Evolutionary conservation across 2,329 filamentous ascomycete species (phyloP).

Genomic region (Triangularia setosa): DNA sequence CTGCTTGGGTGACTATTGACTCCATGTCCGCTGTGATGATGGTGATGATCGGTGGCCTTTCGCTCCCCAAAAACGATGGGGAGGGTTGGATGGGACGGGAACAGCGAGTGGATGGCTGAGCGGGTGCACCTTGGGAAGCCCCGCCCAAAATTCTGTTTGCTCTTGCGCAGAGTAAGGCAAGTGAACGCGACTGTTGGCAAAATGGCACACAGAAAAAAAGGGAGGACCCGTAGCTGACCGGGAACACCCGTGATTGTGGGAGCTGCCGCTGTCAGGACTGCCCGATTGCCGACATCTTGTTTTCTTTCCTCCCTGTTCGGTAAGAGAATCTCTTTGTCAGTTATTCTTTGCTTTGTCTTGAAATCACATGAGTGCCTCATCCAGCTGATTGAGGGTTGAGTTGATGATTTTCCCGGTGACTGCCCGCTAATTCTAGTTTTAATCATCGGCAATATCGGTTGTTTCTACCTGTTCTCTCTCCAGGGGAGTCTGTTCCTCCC

Average conservation of each 20-base stretch:
- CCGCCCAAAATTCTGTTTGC: not conserved
- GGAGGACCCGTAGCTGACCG: not conserved
- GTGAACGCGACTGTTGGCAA: not conserved
- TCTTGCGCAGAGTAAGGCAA: not conserved
- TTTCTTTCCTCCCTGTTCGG: not conserved
- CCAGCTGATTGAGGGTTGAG: not conserved
- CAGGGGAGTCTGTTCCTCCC: not conserved
- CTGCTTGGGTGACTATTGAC: not conserved
- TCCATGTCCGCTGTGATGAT: not conserved
- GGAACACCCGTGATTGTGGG: not conserved
- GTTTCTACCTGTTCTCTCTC: not conserved
- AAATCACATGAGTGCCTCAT: not conserved
- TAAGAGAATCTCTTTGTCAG: not conserved
- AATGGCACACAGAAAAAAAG: not conserved
- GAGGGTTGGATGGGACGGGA: not conserved
- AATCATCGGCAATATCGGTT: not conserved
- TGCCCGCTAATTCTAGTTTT: not conserved
- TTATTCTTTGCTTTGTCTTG: not conserved
- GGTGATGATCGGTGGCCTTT: not conserved
- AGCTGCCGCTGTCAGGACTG: not conserved
- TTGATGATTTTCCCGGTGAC: not conserved
- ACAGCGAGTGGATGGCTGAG: not conserved
- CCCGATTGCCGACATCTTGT: not conserved
- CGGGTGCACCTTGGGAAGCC: not conserved
- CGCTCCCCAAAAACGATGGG: not conserved